Percentiles rank a stretch among this genome's conserved stretches.
Evolutionary conservation across 2,329 filamentous ascomycete genomes (phyloP).

Genomic region (Didymella exigua): DNA sequence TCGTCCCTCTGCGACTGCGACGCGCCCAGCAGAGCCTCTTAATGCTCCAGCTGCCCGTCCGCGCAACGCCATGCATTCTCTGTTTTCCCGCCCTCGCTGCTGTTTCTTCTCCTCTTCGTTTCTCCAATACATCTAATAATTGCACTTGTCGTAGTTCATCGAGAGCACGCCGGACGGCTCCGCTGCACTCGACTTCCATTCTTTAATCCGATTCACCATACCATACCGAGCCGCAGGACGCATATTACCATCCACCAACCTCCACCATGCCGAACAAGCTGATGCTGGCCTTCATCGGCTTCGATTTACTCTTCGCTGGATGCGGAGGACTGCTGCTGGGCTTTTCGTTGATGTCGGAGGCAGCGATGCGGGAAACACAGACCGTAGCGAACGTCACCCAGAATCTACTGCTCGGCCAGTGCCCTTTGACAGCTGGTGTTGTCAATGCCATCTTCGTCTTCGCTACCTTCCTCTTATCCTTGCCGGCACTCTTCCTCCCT

Average conservation of each 20-base stretch:
- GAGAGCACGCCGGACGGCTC: slow-evolving; percentile 49
- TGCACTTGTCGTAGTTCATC: slow-evolving; percentile 36
- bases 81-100: slow-evolving; percentile 31
- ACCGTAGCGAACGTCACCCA: slow-evolving; percentile 57
- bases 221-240: slow-evolving; percentile 18
- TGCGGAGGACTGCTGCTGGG: slow-evolving; percentile 59
- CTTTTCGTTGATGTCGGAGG: slow-evolving; percentile 58
- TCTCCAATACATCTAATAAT: slow-evolving; percentile 39
- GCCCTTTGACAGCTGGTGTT: slow-evolving; percentile 68
- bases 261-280: slow-evolving; percentile 58
- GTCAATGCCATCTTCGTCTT: slow-evolving; percentile 76
- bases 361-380: slow-evolving; percentile 49
- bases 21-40: slow-evolving; percentile 40
- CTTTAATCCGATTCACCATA: slow-evolving; percentile 23
- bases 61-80: slow-evolving; percentile 34
- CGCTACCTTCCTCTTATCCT: slow-evolving; percentile 69
- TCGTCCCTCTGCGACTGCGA: slow-evolving; percentile 40
- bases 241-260: slow-evolving; percentile 24
- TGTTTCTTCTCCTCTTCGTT: slow-evolving; percentile 36
- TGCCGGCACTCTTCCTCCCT: slow-evolving; percentile 73
- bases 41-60: slow-evolving; percentile 40
- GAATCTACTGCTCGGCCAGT: slow-evolving; percentile 58
- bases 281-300: slow-evolving; percentile 57
- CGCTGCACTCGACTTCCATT: slow-evolving; percentile 42
- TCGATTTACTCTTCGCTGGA: slow-evolving; percentile 59